Conservation (phyloP, 164 flowering plant genomes). For the Magnolia sinica region DNA sequence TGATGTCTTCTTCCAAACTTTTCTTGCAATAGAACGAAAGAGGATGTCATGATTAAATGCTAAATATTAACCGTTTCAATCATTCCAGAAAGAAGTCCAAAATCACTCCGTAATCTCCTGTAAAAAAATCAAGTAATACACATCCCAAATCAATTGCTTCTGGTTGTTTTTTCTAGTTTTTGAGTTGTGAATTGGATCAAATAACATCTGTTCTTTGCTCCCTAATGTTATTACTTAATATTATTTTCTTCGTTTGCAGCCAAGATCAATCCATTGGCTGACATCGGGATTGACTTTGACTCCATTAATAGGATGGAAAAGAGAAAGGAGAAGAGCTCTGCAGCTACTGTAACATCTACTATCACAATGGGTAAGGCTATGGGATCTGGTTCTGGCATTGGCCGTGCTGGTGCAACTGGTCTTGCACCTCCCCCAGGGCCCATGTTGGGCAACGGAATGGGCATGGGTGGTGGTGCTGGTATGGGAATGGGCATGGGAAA, state of each 20-base stretch:
- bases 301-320: constrained; percentile 87
- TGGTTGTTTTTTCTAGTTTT: too few species aligned
- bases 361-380: constrained; percentile 92
- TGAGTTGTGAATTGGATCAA: too few species aligned
- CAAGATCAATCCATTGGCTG: constrained; percentile 84
- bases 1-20: too few species aligned
- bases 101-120: too few species aligned
- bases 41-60: too few species aligned
- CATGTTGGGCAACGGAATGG: constrained; percentile 46
- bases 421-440: constrained; percentile 55
- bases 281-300: constrained; percentile 95
- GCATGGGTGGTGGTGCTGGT: constrained; percentile 34
- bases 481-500: constrained; percentile 29
- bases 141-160: too few species aligned
- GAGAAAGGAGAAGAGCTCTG: constrained; percentile 68
- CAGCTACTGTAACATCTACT: constrained; percentile 57
- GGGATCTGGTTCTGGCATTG: constrained; percentile 97
- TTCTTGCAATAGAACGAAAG: too few species aligned
- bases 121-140: too few species aligned
- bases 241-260: constrained; percentile 48
- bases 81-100: too few species aligned
- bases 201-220: neutral
- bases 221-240: neutral
- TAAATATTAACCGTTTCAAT: too few species aligned
- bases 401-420: constrained; percentile 82